Percentiles rank a stretch among this genome's conserved stretches.
Evolutionary conservation across 2,329 filamentous ascomycete species (phyloP).

Genomic region (Colletotrichum spaethianum): DNA sequence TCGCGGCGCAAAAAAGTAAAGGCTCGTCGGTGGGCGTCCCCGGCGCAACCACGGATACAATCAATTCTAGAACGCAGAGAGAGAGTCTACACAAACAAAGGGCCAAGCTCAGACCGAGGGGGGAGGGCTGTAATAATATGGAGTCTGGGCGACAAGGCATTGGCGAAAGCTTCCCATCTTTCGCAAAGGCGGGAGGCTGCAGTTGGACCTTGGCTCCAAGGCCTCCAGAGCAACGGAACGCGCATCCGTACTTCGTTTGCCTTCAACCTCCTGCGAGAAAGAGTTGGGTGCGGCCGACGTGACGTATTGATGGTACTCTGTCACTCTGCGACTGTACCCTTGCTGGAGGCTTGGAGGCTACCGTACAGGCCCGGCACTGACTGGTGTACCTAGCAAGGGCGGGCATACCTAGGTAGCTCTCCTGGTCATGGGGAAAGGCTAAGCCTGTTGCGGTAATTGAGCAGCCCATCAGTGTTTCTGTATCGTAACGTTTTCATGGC

Average conservation of each 20-base stretch:
- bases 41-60: slow-evolving; percentile 33
- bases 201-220: not conserved
- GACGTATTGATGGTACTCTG: slow-evolving; percentile 27
- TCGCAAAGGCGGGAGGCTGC: slow-evolving; percentile 15
- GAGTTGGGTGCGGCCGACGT: slow-evolving; percentile 8
- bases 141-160: slow-evolving; percentile 21
- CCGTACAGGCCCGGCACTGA: slow-evolving; percentile 19
- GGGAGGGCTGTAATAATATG: slow-evolving; percentile 25
- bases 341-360: slow-evolving; percentile 13
- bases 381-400: slow-evolving; percentile 16
- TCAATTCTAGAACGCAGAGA: slow-evolving; percentile 22
- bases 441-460: slow-evolving; percentile 8
- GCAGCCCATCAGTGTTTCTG: slow-evolving; percentile 39
- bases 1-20: slow-evolving; percentile 2
- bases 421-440: slow-evolving; percentile 20
- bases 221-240: slow-evolving; percentile 11
- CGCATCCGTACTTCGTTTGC: not conserved
- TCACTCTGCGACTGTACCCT: not conserved
- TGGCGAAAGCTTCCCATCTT: slow-evolving; percentile 19
- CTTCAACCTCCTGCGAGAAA: not conserved
- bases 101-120: slow-evolving; percentile 3
- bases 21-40: slow-evolving; percentile 24
- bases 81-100: slow-evolving; percentile 6
- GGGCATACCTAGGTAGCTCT: slow-evolving; percentile 5
- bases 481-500: slow-evolving; percentile 38